Evolutionary conservation across 306 rosid species (phyloP), one percentile per base, ranked within the genome.

Genomic region (Hylodesmum podocarpum): DNA sequence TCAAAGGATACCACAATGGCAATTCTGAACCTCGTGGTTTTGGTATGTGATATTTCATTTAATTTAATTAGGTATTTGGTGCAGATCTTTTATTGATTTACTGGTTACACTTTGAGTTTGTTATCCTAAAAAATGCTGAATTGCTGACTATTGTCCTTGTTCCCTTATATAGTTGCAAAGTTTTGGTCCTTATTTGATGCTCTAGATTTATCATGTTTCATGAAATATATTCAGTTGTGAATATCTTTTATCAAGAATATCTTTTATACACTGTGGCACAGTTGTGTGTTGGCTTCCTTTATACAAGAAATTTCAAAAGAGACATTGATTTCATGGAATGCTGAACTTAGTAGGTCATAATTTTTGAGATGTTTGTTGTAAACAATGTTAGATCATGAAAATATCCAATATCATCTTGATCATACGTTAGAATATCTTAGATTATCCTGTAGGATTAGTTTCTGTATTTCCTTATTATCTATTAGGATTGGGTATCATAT

Each of bases 1-100:
- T 95, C 82, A 89, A 95, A 92, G 99, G 97, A 68, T 91, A 92
- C 85, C 99, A 95, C 89, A 95, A 89, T 86, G 99, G 99, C 43
- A 95, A 95, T 86, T 89, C 99, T 24, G 97, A 95, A 31, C 97
- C 99, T 69, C 97, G 96, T 62, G 97, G 99, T 73, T 95, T 92
- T 86, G 99, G 97, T 95, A 82, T 36, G 88, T 61, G 46, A 71
- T 31, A 77, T 66, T 39, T 47, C 50, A 15, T 67, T 65, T 37
- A 36, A 58, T 78, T 46, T 59, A 16, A 63, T 36, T 64, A 16
- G 57, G 36, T 41, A 63, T 36, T 64, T 34, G 57, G 36, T 41
- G 55, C 55, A 43, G 28, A 27, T 72, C 46, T 49, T 65, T 66
- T 41, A 55, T 80, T 59, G 15, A 65, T 73, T 36, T 66, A 6